These are phyloP conservation scores for Umbelopsis ramanniana DNA, from an alignment of 192 early-diverging fungal species.

Conservation along the genomic window DNA sequence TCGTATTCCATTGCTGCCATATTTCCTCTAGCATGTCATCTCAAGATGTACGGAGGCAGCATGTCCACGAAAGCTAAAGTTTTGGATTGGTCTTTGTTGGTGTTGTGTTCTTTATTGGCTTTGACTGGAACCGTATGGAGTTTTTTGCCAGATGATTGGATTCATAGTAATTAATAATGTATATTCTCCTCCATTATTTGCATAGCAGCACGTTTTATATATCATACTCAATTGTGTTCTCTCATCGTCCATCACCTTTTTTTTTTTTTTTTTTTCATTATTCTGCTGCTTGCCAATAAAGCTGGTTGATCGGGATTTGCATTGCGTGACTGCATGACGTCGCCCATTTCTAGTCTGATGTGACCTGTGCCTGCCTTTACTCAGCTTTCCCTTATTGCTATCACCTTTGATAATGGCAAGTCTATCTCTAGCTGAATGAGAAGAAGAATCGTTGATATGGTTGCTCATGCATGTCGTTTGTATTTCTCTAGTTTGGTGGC, in stretches of 20 bases:
- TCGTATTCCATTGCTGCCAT: constrained; percentile 43
- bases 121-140: constrained; percentile 22
- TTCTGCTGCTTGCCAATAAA: not conserved
- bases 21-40: constrained; percentile 43
- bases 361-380: not conserved
- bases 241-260: not conserved
- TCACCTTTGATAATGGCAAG: not conserved
- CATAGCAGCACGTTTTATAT: not conserved
- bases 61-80: constrained; percentile 20
- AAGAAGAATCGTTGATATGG: too few relatives aligned
- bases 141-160: constrained; percentile 14
- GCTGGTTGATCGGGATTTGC: too few relatives aligned
- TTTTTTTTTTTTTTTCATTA: not conserved
- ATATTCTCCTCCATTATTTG: not conserved
- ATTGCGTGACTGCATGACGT: constrained; percentile 22
- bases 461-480: not conserved
- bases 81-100: constrained; percentile 2
- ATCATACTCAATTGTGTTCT: not conserved
- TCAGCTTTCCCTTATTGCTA: not conserved
- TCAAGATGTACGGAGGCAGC: constrained; percentile 25
- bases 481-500: constrained; percentile 11
- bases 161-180: constrained; percentile 7
- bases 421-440: not conserved
- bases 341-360: not conserved
- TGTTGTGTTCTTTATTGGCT: not conserved